Evolutionary conservation across 2,329 filamentous ascomycete genomes (phyloP), one percentile per base, ranked within the genome.

Genomic region (Akanthomyces uredinophilus): DNA sequence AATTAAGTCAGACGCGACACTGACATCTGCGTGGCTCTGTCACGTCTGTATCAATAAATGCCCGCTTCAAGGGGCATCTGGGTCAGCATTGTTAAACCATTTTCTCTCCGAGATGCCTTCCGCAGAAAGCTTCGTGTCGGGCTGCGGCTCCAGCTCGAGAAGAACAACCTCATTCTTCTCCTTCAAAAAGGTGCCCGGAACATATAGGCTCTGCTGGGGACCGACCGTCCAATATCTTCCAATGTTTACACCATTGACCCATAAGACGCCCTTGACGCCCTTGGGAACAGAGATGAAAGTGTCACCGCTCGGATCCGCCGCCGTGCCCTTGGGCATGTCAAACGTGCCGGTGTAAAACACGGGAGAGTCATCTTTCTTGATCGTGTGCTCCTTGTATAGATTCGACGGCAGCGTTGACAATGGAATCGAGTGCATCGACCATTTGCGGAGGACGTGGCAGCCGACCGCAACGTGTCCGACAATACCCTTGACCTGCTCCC

Each of bases 401-500:
- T 16, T 51, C 3, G 52, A 29, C 1, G 62, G 63, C 8, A 66
- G 46, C 16, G 32, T 54, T 14, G 43, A 8, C 37, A 67, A 37
- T 1, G 65, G 64, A 11, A 81, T 60, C 1, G 75, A 66, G 60
- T 76, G 78, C 27, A 73, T 71, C n/a, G 73, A 65, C 79, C 79
- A 81, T 10, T 70, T 72, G 1, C 60, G 59, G 1, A 81, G 56
- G 0, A 70, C 65, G 0, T 59, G 44, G 27, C 44, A 65, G 0
- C 74, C 77, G 1, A 82, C 63, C 0, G 71, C 77, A 1, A 82
- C 77, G 55, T 80, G 70, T 1, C 75, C 75, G 6, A 73, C 65
- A 18, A 83, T 76, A 1, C 80, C 80, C 64, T 82, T 82, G 24
- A 70, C 71, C 27, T 76, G 80, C 39, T 83, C 79, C 6, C 70